phyloP scores from a whole-genome alignment of 176 grass and related monocot genomes.

The Rhynchospora tenuis region DNA sequence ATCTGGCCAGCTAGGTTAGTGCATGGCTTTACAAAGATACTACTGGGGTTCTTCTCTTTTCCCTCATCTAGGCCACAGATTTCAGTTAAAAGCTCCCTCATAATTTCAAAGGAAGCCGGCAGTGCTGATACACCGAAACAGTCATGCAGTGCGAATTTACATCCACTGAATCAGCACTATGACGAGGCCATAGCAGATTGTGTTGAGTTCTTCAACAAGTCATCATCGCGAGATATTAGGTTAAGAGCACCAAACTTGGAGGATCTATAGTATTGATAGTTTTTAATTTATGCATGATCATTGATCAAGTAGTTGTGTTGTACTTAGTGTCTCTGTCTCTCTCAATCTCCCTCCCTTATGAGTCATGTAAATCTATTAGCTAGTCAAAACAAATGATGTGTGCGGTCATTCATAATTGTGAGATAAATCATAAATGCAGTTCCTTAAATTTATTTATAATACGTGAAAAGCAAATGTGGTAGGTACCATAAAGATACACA shows the following conservation, averaged over 20 bases:
- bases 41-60: conserved; percentile 64
- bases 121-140: conserved; percentile 24
- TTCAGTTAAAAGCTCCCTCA: conserved; percentile 31
- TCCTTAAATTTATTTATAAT: not conserved
- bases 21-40: conserved; percentile 61
- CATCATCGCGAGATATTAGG: conserved; percentile 25
- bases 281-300: conserved; percentile 12
- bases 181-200: conserved; percentile 91
- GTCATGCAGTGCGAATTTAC: conserved; percentile 59
- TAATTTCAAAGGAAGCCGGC: conserved; percentile 18
- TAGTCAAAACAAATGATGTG: not conserved
- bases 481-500: not conserved
- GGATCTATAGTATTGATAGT: conserved; percentile 7
- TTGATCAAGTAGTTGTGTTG: conserved; percentile 22
- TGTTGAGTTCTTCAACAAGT: conserved; percentile 84
- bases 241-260: conserved; percentile 18
- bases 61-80: conserved; percentile 32
- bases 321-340: not conserved
- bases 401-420: not conserved
- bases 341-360: not conserved
- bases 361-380: not conserved
- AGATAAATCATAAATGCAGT: not conserved
- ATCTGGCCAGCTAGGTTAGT: conserved; percentile 61
- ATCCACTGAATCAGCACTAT: conserved; percentile 63
- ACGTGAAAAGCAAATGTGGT: not conserved